Conservation (phyloP, 2,329 filamentous ascomycete genomes). For the Xylaria sp. region DNA sequence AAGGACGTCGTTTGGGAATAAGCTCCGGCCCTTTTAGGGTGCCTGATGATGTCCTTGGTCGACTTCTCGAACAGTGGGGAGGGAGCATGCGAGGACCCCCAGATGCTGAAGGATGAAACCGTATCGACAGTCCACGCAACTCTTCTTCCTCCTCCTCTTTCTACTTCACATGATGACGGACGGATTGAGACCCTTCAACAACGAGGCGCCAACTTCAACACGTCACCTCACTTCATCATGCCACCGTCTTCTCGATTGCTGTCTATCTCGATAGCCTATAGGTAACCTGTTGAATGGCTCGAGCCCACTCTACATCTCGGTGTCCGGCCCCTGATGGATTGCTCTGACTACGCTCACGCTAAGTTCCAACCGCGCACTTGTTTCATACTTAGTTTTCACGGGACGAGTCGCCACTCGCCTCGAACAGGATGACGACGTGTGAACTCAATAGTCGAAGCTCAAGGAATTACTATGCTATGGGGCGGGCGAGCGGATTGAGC, state of each 20-base stretch:
- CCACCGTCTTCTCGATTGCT: neutral
- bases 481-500: neutral
- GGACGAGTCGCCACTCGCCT: neutral
- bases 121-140: constrained; percentile 13
- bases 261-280: neutral
- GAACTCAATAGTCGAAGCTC: constrained; percentile 8
- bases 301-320: neutral
- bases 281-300: neutral
- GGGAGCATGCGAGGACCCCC: constrained; percentile 12
- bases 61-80: constrained; percentile 10
- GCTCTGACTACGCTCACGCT: constrained; percentile 4
- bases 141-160: constrained; percentile 1
- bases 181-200: neutral
- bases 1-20: constrained; percentile 4
- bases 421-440: neutral
- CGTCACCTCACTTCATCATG: neutral
- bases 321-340: neutral
- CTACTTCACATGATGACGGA: neutral
- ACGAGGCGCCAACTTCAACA: constrained; percentile 4
- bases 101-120: constrained; percentile 17
- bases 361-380: constrained; percentile 16
- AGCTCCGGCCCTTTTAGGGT: constrained; percentile 5
- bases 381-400: constrained; percentile 10
- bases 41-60: neutral
- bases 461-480: neutral